Base-by-base conservation (phyloP, 148 eudicot genomes). In the Bassia scoparia region DNA sequence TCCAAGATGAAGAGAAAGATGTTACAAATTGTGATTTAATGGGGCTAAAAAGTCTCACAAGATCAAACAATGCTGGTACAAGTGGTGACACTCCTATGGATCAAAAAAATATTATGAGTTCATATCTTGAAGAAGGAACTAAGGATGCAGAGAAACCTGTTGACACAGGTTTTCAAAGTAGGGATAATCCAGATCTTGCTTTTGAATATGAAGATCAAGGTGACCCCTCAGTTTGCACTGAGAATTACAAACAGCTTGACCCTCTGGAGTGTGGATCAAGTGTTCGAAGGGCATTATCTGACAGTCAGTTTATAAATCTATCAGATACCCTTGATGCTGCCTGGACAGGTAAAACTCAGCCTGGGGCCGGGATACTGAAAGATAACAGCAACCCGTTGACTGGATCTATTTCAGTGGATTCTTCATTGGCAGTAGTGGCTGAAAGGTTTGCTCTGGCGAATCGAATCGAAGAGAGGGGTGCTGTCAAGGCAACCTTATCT, bases 241-340 rank as follows among this genome's bases (percentile, higher is more conserved):
- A 48, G 27, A 59, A 61, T 49, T 49, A 54, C 70, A 85, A 77
- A 52, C 77, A 43, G 48, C 64, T 82, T 60, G 88, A 83, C 70
- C 80, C 76, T 20, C 55, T 79, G 73, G 85, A 84, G 60, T 68
- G 80, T 34, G 77, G 74, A 37, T 68, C 75, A 53, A 72, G 72
- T 56, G 86, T 87, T 69, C 85, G 83, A 55, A 80, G 94, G 81
- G 83, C 88, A 14, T 61, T 77, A 15, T 89, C 96, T 65, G 96
- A 90, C 72, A 87, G 99, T 54, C 85, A 90, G 66, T 82, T 78
- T 67, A 72, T 77, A 63, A 84, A 87, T 86, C 77, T 92, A 66
- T 86, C 94, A 3, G 92, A 91, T 67, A 90, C 94, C 48, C 93
- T 89, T 73, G 96, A 95, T 72, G 96, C 99, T 77, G 90, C 89